Evolutionary conservation across 2,329 filamentous ascomycete genomes (phyloP), one percentile per base, ranked within the genome.

Genomic region (Calonectria hawksworthii): DNA sequence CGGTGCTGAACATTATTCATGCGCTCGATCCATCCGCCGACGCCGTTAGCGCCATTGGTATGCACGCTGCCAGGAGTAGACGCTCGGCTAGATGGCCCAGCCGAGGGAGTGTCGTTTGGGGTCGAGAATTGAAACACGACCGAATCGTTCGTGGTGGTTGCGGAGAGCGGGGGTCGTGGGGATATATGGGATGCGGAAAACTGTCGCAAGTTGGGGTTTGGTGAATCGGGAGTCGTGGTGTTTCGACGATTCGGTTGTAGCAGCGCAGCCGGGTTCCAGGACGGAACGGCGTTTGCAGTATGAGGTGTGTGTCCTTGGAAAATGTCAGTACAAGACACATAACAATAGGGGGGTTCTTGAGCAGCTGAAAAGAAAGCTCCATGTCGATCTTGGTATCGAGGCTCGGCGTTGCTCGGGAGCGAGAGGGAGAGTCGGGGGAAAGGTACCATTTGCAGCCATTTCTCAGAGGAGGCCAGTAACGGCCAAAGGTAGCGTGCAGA

Each of bases 1-100:
- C 96, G 93, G 67, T 93, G 90, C 77, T 94, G 90, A 18, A 98
- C 91, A 77, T 93, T 93, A 83, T 96, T 95, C 82, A 96, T 88
- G 38, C 92, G 90, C 83, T 98, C 95, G 59, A 98, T 91, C 86
- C 96, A 91, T 70, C 86, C 86, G 13, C 89, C 88, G 78, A 92
- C 89, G 32, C 91, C 90, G 66, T 79, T 82, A 26, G 77, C 72
- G 8, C 77, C 59, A 23, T 77, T 75, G 23, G 75, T 74, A 47
- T 82, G 75, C 67, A 75, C 79, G 61, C 80, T 80, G 21, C 78
- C 77, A 5, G 83, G 83, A 23, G 82, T 87, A 65, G 83, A 84
- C 16, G 83, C 80, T 66, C 79, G 80, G 72, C 82, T 84, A 36
- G 83, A 80, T 26, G 82, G 79, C 7, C 80, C 82, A 5, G 83